Evolutionary conservation across 768 basidiomycete genomes (phyloP), one percentile per base, ranked within the genome.

Genomic region (Cyclocybe aegerita): DNA sequence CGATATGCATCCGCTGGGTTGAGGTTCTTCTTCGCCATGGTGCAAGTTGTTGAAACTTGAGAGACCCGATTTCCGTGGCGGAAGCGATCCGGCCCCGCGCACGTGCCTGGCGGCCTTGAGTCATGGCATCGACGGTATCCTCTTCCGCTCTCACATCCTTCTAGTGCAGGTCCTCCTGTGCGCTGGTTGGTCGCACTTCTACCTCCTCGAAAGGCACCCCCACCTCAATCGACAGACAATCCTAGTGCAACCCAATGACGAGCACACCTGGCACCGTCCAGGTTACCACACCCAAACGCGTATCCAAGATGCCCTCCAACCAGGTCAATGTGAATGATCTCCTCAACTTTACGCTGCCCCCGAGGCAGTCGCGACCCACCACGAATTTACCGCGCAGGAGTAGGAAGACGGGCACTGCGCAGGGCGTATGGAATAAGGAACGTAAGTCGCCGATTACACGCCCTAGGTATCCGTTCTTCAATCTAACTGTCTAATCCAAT

Each of bases 1-100:
- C 96, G 85, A 67, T 77, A 88, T 0, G 96, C 87, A 65, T 99
- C 96, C n/a, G 90, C 96, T 17, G 96, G 96, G 65, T 99, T 99
- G 51, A 85, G 65, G 50, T 76, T 84, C 65, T 94, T 96, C 70
- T 95, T 96, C 9, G 81, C 85, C 93, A 95, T 93, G 48, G 58
- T 54, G 39, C 33, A 32, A 33, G 34, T 14, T 17, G 36, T 31
- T 10, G 50, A 50, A 29, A 32, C 39, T 10, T 16, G 36, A 35
- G 41, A 34, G 48, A 36, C 47, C 29, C 12, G 49, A 15, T 16
- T 16, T 14, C 30, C 32, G 11, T 31, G 16, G 32, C 23, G 9
- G 30, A 23, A 43, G 33, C 37, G 60, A 50, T n/a, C 46, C 60
- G 55, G 59, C 29, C 49, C 58, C 62, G 64, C 56, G 67, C 67